Percentiles rank a stretch among this genome's conserved stretches.
These are phyloP conservation scores for Lachancea dasiensis DNA, from an alignment of 805 yeast genomes.

Conservation along the genomic window DNA sequence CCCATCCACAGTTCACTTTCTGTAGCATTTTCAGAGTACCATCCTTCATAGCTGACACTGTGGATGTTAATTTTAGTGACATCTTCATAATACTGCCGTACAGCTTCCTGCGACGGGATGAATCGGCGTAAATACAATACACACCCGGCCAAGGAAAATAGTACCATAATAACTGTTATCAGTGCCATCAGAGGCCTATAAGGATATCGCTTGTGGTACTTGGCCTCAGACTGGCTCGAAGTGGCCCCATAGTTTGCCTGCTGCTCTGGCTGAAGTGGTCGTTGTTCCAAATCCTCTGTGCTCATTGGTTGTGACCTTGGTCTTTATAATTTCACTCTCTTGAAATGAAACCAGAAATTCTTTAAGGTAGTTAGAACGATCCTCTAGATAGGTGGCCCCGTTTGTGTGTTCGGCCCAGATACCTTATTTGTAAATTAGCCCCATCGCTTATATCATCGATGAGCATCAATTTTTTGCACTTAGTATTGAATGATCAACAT, in stretches of 20 bases:
- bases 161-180: neutral
- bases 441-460: neutral
- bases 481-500: neutral
- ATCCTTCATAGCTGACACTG: slow-evolving; percentile 25
- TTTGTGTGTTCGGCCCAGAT: slow-evolving; percentile 1
- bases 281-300: slow-evolving; percentile 4
- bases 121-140: neutral
- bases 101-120: slow-evolving; percentile 3
- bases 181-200: neutral
- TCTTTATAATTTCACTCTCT: no score
- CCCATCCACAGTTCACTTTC: neutral
- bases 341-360: no score
- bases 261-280: slow-evolving; percentile 2
- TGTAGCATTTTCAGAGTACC: slow-evolving; percentile 17
- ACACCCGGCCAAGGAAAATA: neutral
- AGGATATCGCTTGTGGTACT: neutral
- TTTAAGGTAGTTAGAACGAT: no score
- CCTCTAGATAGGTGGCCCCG: no score
- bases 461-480: neutral
- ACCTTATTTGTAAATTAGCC: neutral
- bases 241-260: slow-evolving; percentile 2
- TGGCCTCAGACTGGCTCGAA: neutral
- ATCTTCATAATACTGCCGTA: slow-evolving; percentile 6
- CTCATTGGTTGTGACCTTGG: neutral
- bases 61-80: slow-evolving; percentile 19